These are phyloP conservation scores for Acacia crassicarpa DNA, from an alignment of 306 rosid genomes.

Conservation along the genomic window DNA sequence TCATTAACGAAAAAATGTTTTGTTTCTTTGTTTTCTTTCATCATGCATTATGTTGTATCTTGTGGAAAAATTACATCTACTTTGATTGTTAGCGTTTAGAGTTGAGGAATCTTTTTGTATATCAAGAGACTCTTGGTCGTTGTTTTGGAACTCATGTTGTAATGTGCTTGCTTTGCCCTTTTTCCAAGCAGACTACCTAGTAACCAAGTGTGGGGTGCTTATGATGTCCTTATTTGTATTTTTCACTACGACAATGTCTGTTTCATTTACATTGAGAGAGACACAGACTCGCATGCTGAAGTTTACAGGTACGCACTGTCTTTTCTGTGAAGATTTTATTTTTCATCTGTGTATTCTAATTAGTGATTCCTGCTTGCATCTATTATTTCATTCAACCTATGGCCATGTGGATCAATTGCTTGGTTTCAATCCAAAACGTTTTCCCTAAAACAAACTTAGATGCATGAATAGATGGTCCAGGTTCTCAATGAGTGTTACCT, in stretches of 20 bases:
- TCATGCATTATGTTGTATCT: not conserved
- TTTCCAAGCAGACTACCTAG: conserved; percentile 82
- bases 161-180: not conserved
- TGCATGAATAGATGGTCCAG: conserved; percentile 14
- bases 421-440: conserved; percentile 14
- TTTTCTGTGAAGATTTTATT: conserved; percentile 13
- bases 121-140: conserved; percentile 2
- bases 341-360: conserved; percentile 16
- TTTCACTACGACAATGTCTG: conserved; percentile 98
- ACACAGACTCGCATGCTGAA: conserved; percentile 99
- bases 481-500: not conserved
- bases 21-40: conserved; percentile 24
- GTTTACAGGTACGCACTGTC: conserved; percentile 73
- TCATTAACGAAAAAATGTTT: not conserved
- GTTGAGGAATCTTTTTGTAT: not conserved
- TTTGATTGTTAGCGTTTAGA: not conserved
- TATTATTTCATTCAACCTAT: conserved; percentile 13
- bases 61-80: not conserved
- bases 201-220: conserved; percentile 96
- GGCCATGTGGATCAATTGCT: conserved; percentile 2
- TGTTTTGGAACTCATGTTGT: conserved; percentile 1
- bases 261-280: conserved; percentile 96
- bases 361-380: conserved; percentile 17
- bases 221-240: conserved; percentile 98
- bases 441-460: conserved; percentile 6